These are phyloP conservation scores for Dimargaris cristalligena DNA, from an alignment of 192 early-diverging fungal species.

Conservation along the genomic window DNA sequence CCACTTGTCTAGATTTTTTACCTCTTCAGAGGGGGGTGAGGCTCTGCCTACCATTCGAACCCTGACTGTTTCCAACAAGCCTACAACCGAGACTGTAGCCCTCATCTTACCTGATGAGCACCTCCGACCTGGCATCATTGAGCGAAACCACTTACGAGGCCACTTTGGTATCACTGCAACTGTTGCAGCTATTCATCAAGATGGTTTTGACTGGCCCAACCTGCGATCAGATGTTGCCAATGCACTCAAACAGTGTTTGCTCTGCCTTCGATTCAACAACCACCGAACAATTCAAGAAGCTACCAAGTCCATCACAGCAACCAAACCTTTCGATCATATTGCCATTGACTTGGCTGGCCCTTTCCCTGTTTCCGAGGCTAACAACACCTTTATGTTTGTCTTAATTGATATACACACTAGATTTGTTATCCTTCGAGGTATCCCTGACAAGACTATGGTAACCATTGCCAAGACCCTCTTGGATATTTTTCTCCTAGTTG, in stretches of 20 bases:
- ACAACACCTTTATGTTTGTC: not conserved
- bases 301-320: not conserved
- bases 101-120: not conserved
- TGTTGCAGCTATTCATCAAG: not conserved
- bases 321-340: not conserved
- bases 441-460: not conserved
- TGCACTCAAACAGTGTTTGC: not conserved
- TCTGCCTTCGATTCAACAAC: slow-evolving; percentile 4
- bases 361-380: not conserved
- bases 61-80: not conserved
- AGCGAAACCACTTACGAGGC: not conserved
- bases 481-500: slow-evolving; percentile 9
- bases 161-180: not conserved
- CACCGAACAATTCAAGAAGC: not conserved
- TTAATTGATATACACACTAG: slow-evolving; percentile 10
- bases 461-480: not conserved
- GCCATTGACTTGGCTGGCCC: slow-evolving; percentile 7
- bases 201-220: not conserved
- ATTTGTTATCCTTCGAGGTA: not conserved
- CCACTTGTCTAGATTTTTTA: not conserved
- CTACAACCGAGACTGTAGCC: not conserved
- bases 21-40: not conserved
- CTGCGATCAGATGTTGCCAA: not conserved
- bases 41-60: not conserved
- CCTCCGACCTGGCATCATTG: not conserved